Conservation (phyloP, 257 asterid species). For the Eustoma russellianum region DNA sequence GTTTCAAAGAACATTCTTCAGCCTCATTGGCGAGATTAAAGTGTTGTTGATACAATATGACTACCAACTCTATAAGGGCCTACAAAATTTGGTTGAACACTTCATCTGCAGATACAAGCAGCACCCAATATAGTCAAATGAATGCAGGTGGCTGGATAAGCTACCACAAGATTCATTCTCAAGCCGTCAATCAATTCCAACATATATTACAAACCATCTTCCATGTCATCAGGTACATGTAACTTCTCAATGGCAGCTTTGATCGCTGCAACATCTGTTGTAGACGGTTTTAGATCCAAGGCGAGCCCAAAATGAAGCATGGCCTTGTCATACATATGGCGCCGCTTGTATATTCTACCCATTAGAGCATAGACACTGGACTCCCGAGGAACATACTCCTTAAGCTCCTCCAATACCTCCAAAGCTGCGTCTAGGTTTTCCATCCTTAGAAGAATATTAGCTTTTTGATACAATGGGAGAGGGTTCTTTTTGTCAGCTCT, state of each 20-base stretch:
- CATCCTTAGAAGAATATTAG: conserved; percentile 84
- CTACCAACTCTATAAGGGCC: too few species aligned
- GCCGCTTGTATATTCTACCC: conserved; percentile 85
- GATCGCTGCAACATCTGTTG: conserved; percentile 88
- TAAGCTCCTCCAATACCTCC: conserved; percentile 90
- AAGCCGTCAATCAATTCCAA: too few species aligned
- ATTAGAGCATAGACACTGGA: conserved; percentile 89
- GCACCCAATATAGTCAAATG: too few species aligned
- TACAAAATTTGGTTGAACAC: too few species aligned
- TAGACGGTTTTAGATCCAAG: conserved; percentile 91
- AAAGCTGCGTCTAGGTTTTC: conserved; percentile 71
- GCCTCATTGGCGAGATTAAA: too few species aligned
- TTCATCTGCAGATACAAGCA: too few species aligned
- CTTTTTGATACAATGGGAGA: conserved; percentile 91
- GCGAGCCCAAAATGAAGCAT: conserved; percentile 95
- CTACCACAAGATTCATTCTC: too few species aligned
- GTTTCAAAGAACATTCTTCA: too few species aligned
- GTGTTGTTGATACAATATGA: too few species aligned
- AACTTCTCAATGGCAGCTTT: conserved; percentile 94
- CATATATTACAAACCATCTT: conserved; percentile 40
- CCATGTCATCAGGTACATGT: conserved; percentile 87
- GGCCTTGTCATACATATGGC: conserved; percentile 63
- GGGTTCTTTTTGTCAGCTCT: conserved; percentile 93
- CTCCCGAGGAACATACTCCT: conserved; percentile 85
- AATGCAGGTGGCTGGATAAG: too few species aligned